A percentile compares a stretch with the other conserved stretches of the same genome.
phyloP scores from a whole-genome alignment of 2,329 filamentous ascomycete genomes.

The Cryphonectria radicalis region DNA sequence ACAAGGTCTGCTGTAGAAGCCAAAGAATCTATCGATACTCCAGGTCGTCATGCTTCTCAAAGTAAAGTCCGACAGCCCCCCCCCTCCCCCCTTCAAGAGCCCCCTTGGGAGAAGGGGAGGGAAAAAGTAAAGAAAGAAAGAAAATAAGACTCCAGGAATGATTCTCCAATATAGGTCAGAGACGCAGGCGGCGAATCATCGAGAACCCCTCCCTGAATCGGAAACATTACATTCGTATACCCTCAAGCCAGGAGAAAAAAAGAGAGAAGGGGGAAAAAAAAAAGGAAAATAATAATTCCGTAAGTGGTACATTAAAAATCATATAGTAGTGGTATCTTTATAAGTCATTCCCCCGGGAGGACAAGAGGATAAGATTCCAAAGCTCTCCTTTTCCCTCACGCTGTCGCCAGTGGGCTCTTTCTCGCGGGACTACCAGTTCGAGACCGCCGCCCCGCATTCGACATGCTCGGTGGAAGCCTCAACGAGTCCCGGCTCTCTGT shows the following conservation, averaged over 20 bases:
- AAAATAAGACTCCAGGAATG: background rate
- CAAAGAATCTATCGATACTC: background rate
- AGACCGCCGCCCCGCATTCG: slow-evolving; percentile 53
- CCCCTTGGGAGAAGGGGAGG: too few species aligned
- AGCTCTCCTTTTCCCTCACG: slow-evolving; percentile 39
- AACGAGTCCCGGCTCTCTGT: slow-evolving; percentile 87
- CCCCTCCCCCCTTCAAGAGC: too few species aligned
- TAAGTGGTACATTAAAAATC: slow-evolving; percentile 24
- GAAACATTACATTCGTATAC: slow-evolving; percentile 26
- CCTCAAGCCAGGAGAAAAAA: slow-evolving; percentile 4
- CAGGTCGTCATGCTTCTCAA: too few species aligned
- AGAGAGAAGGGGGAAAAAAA: background rate
- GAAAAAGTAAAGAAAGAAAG: too few species aligned
- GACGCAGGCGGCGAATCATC: slow-evolving; percentile 6
- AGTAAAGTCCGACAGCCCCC: too few species aligned
- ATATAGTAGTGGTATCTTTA: slow-evolving; percentile 19
- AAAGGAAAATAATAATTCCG: background rate
- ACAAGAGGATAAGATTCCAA: background rate
- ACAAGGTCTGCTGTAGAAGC: background rate
- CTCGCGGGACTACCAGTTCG: slow-evolving; percentile 63
- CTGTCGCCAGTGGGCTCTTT: slow-evolving; percentile 61
- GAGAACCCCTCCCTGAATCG: background rate
- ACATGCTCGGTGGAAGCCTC: slow-evolving; percentile 52
- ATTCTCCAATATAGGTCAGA: background rate
- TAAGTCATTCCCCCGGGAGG: background rate